Conservation (phyloP, 129 eudicot species). For the Centella asiatica region DNA sequence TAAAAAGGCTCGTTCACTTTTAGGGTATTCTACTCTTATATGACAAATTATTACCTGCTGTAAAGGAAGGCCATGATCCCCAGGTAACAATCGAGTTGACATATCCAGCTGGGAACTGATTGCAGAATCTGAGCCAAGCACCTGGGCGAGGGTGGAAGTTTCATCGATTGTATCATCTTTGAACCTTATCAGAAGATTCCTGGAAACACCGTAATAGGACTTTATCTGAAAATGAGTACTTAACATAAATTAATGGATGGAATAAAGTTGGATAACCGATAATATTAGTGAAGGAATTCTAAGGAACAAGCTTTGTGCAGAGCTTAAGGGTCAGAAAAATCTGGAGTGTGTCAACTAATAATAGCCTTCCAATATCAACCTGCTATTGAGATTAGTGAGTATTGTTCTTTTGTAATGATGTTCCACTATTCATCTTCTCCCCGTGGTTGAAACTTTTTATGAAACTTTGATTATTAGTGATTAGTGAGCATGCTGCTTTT, state of each 20-base stretch:
- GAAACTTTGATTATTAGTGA: too few relatives aligned
- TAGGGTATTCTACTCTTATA: background rate
- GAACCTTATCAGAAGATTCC: constrained; percentile 83
- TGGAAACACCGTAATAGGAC: constrained; percentile 84
- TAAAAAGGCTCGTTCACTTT: background rate
- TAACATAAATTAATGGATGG: background rate
- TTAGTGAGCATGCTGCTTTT: too few relatives aligned
- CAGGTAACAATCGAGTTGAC: constrained; percentile 83
- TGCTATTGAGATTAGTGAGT: too few relatives aligned
- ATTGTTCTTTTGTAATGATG: too few relatives aligned
- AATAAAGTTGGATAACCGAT: background rate
- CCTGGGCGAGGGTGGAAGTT: constrained; percentile 74
- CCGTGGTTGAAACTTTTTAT: too few relatives aligned
- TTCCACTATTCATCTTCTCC: too few relatives aligned
- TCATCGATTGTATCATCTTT: constrained; percentile 90
- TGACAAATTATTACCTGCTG: constrained; percentile 56
- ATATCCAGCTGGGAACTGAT: constrained; percentile 85
- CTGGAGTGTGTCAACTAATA: too few relatives aligned
- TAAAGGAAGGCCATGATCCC: constrained; percentile 92
- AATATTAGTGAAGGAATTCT: too few relatives aligned
- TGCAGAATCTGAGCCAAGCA: constrained; percentile 80
- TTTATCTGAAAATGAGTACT: constrained; percentile 40
- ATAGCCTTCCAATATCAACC: too few relatives aligned
- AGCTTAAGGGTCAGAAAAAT: too few relatives aligned
- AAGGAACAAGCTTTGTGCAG: too few relatives aligned